Base-by-base conservation (phyloP, 2,329 filamentous ascomycete species). In the Xylaria sp. region DNA sequence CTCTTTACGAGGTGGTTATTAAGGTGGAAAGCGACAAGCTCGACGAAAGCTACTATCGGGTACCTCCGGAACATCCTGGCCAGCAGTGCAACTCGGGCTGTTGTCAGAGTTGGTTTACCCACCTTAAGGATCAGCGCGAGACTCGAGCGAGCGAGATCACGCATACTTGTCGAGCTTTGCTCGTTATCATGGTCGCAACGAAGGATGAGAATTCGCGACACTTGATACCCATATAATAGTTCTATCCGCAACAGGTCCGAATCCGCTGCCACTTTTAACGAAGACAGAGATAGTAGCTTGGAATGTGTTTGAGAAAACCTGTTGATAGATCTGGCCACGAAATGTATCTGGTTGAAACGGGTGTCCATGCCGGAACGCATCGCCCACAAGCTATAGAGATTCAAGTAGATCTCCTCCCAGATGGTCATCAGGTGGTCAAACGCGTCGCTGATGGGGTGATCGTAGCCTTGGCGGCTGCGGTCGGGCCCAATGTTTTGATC, bases 371-470 rank as follows among this genome's bases (percentile, higher is more conserved):
- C 55, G 4, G 56, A 58, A 12, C 57, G 51, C 23, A 54, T 39
- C 0, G 72, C 71, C 20, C 70, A 61, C 23, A 64, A 60, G 9
- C 65, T 60, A 33, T 72, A 73, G 36, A 74, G 66, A 7, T 68
- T 70, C 39, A 74, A 20, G 36, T 74, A 74, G 15, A 74, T 70
- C 43, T 74, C 72, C 54, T 74, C 71, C 72, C 72, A 74, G 6
- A 73, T 65, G 9, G 52, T 67, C 66, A 73, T 73, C 28, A 74
- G 56, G 15, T 72, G 62, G 31, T 72, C 64, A 28, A 71, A 71
- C 12, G 70, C 68, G 56, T 67, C 46, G n/a, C 28, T 69, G 49
- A 74, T 48, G 15, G 67, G 52, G 7, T 15, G 48, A 8, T 58
- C 49, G 23, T 64, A 39, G 1, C 28, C 43, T 25, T 57, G 41